Conservation (phyloP, 129 eudicot genomes). For the Helianthus tuberosus region DNA sequence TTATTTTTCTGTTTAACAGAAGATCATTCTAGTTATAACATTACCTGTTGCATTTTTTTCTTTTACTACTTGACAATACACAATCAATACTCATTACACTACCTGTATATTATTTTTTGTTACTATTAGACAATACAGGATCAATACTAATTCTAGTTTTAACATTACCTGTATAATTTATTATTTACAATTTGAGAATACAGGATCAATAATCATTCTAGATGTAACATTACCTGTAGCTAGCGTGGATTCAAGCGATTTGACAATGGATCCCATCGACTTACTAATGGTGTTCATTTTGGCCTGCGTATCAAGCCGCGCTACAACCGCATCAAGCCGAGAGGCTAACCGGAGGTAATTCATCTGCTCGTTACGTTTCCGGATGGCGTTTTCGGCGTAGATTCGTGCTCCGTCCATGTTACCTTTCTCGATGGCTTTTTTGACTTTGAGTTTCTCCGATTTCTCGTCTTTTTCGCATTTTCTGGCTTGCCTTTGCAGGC, state of each 20-base stretch:
- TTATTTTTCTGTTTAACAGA: too few relatives aligned
- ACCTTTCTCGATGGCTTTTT: conserved; percentile 80
- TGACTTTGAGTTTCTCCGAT: conserved; percentile 71
- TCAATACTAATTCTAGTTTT: too few relatives aligned
- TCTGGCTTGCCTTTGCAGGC: conserved; percentile 67
- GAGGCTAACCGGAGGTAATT: conserved; percentile 80
- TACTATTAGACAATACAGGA: too few relatives aligned
- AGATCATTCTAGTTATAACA: too few relatives aligned
- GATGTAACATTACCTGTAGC: background rate
- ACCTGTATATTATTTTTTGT: too few relatives aligned
- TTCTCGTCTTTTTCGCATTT: conserved; percentile 88
- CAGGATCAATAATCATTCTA: too few relatives aligned
- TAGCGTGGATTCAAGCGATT: conserved; percentile 62
- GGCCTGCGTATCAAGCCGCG: conserved; percentile 83
- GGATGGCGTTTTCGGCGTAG: conserved; percentile 87
- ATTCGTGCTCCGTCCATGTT: conserved; percentile 88
- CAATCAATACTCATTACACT: too few relatives aligned
- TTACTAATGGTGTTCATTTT: conserved; percentile 68
- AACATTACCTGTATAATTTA: background rate
- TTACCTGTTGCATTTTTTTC: too few relatives aligned
- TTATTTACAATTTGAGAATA: background rate
- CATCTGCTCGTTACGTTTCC: conserved; percentile 89
- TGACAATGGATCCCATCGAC: conserved; percentile 70
- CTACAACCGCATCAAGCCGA: conserved; percentile 82
- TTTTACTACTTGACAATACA: too few relatives aligned